phyloP scores from a whole-genome alignment of 2,329 filamentous ascomycete genomes.

The Exophiala oligosperma region DNA sequence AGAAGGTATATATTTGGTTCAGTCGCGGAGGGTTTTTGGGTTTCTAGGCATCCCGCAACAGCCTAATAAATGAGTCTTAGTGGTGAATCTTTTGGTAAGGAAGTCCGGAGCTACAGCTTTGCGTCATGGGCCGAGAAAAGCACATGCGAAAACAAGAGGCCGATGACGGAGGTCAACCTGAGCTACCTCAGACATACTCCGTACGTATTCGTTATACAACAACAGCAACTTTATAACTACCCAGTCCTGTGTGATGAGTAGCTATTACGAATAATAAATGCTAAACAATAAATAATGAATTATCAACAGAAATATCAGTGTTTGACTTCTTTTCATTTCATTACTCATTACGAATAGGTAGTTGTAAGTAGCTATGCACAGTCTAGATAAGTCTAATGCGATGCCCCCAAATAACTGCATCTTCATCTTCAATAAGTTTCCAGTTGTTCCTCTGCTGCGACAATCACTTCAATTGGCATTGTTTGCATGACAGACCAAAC shows the following conservation, averaged over 20 bases:
- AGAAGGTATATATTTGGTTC: not conserved
- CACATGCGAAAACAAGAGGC: no score
- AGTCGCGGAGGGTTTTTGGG: not conserved
- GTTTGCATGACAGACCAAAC: not conserved
- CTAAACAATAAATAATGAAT: not conserved
- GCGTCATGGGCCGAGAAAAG: no score
- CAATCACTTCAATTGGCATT: not conserved
- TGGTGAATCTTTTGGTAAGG: no score
- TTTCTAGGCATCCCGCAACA: not conserved
- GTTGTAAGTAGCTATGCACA: not conserved
- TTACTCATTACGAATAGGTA: constrained; percentile 3
- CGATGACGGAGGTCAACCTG: no score
- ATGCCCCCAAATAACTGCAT: not conserved
- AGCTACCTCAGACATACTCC: no score
- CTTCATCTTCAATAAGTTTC: not conserved
- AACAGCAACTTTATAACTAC: no score
- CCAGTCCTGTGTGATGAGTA: no score
- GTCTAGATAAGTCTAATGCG: constrained; percentile 8
- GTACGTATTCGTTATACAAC: no score
- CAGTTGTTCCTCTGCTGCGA: not conserved
- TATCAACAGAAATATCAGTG: no score
- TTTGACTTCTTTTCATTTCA: not conserved
- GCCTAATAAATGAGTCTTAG: no score
- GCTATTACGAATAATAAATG: not conserved
- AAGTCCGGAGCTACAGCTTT: no score